A percentile compares a stretch with the other conserved stretches of the same genome.
These are phyloP conservation scores for Cyclocybe aegerita DNA, from an alignment of 768 basidiomycete species.

Conservation along the genomic window DNA sequence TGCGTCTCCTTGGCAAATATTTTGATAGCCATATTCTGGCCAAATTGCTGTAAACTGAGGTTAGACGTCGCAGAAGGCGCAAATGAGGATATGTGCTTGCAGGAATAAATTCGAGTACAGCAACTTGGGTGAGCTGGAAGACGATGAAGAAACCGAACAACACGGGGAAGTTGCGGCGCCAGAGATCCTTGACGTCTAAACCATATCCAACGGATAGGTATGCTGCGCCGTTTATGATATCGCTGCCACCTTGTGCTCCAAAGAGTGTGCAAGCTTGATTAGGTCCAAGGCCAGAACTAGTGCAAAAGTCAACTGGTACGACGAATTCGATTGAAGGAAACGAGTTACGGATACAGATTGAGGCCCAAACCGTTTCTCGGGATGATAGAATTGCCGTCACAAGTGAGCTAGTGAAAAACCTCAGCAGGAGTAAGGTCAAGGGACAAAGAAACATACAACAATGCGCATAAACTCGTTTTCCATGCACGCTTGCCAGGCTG, in stretches of 20 bases:
- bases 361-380: conserved; percentile 62
- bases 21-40: conserved; percentile 44
- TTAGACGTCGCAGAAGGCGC: conserved; percentile 9
- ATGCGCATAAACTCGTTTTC: conserved; percentile 84
- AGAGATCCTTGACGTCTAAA: conserved; percentile 50
- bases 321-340: background rate
- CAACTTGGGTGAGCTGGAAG: conserved; percentile 68
- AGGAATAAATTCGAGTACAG: conserved; percentile 65
- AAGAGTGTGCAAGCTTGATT: conserved; percentile 81
- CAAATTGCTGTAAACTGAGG: conserved; percentile 42
- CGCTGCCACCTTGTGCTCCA: conserved; percentile 60
- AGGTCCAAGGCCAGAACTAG: conserved; percentile 48
- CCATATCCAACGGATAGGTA: conserved; percentile 64
- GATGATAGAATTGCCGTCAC: conserved; percentile 63
- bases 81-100: conserved; percentile 32
- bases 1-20: conserved; percentile 61
- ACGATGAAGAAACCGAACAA: conserved; percentile 66
- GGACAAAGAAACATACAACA: conserved; percentile 40
- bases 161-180: conserved; percentile 71
- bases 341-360: conserved; percentile 60
- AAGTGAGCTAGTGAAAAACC: conserved; percentile 46
- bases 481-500: conserved; percentile 76
- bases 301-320: background rate
- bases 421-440: conserved; percentile 1
- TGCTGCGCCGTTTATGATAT: conserved; percentile 50